Evolutionary conservation across 2,329 filamentous ascomycete species (phyloP), one percentile per base, ranked within the genome.

Genomic region (Pseudodiploospora longispora): DNA sequence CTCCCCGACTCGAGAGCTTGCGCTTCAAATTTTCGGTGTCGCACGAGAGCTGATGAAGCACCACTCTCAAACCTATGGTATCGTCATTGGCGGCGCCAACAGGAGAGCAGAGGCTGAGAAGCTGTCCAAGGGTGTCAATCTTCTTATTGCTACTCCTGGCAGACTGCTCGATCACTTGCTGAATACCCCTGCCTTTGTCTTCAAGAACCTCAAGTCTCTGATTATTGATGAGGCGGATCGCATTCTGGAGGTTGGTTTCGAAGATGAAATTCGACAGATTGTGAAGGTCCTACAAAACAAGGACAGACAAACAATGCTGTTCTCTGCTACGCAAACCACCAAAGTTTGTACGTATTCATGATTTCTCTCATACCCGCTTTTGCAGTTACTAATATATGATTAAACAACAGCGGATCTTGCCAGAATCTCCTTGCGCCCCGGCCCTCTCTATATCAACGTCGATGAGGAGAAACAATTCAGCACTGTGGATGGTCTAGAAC

Each of bases 151-250:
- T 5, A 98, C 93, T 0, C 91, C 93, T 2, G 93, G 93, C 19
- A 80, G 93, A 44, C 74, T 98, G 44, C 79, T 98, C 12, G 93
- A 98, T 69, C 91, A 98, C 61, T 73, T 98, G 36, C 87, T 93
- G 64, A 95, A 91, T 62, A 97, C 93, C 0, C 84, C 85, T 19
- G 38, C 41, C 31, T 97, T 97, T 52, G 72, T 82, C 35, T 95
- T 87, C 76, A 95, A 95, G 74, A 95, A 96, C 65, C 69, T 95
- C 55, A 89, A 90, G 65, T 86, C 88, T 1, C 74, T 98, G 32
- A 80, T 98, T 53, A 96, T 97, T 54, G 93, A 98, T 57, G 93
- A 98, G 69, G 93, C 93, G 12, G 93, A 98, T 63, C 83, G 93
- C 39, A 96, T 98, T 50, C 72, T 98, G 37, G 93, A 98, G 69